Conservation (phyloP, 805 yeast genomes). For the Wickerhamomyces alni region DNA sequence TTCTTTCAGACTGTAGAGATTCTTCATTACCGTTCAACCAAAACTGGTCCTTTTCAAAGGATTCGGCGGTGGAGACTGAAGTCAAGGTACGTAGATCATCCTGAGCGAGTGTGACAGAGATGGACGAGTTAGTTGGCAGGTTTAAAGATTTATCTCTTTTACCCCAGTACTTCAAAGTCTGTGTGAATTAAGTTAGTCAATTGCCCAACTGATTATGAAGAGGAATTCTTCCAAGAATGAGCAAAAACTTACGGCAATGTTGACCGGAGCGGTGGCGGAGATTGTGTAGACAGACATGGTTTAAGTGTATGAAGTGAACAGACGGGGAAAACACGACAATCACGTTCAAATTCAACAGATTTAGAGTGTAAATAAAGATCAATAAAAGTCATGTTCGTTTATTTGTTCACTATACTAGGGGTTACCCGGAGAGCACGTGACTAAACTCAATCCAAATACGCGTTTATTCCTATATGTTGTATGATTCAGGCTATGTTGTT, state of each 20-base stretch:
- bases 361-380: too few species aligned
- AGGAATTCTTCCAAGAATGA: too few species aligned
- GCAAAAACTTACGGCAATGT: slow-evolving; percentile 75
- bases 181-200: background rate
- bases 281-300: slow-evolving; percentile 57
- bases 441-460: too few species aligned
- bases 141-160: slow-evolving; percentile 86
- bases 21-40: slow-evolving; percentile 86
- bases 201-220: too few species aligned
- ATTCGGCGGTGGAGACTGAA: slow-evolving; percentile 66
- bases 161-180: slow-evolving; percentile 98
- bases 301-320: too few species aligned
- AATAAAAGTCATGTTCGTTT: too few species aligned
- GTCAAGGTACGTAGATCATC: slow-evolving; percentile 88
- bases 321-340: too few species aligned
- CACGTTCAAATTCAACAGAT: too few species aligned
- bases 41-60: slow-evolving; percentile 57
- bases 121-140: slow-evolving; percentile 93
- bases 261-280: slow-evolving; percentile 93
- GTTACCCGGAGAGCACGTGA: too few species aligned
- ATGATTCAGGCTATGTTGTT: too few species aligned
- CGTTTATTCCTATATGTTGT: too few species aligned
- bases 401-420: too few species aligned
- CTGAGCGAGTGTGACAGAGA: slow-evolving; percentile 90
- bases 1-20: slow-evolving; percentile 54